Conservation (phyloP, 768 basidiomycete genomes). For the Boletus patriciae region DNA sequence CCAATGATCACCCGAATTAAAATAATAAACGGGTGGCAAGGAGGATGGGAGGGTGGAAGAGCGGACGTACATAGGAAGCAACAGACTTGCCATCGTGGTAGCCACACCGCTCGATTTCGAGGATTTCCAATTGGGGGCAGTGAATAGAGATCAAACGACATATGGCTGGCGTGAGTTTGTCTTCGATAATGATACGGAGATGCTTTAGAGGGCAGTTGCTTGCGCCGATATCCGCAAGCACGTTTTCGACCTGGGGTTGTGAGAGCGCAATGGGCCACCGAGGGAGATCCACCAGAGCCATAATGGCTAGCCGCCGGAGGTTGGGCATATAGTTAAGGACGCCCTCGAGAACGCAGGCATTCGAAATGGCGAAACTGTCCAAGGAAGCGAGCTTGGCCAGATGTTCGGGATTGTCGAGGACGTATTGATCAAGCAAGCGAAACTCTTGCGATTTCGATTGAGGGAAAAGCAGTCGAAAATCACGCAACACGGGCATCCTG, state of each 20-base stretch:
- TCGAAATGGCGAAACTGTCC: slow-evolving; percentile 37
- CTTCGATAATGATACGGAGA: slow-evolving; percentile 37
- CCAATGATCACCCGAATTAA: slow-evolving; percentile 22
- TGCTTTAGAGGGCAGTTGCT: slow-evolving; percentile 35
- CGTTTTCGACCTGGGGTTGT: slow-evolving; percentile 32
- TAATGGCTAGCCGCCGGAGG: slow-evolving; percentile 31
- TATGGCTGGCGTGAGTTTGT: slow-evolving; percentile 35
- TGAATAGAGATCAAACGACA: slow-evolving; percentile 30
- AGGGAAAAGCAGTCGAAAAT: slow-evolving; percentile 35
- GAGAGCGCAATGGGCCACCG: slow-evolving; percentile 38
- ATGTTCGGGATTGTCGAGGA: slow-evolving; percentile 21
- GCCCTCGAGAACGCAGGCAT: slow-evolving; percentile 33
- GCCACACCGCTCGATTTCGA: slow-evolving; percentile 38
- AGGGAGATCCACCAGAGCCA: slow-evolving; percentile 36
- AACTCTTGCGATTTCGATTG: slow-evolving; percentile 29
- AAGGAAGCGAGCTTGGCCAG: slow-evolving; percentile 34
- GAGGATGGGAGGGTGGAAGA: slow-evolving; percentile 13
- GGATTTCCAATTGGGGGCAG: slow-evolving; percentile 33
- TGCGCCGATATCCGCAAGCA: slow-evolving; percentile 31
- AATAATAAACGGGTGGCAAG: slow-evolving; percentile 19
- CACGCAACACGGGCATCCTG: slow-evolving; percentile 32
- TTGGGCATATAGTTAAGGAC: slow-evolving; percentile 32
- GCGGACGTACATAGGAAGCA: slow-evolving; percentile 35
- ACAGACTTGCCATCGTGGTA: slow-evolving; percentile 40
- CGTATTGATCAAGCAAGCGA: slow-evolving; percentile 25